A percentile compares a stretch with the other conserved stretches of the same genome.
Evolutionary conservation across 345 rosid species (phyloP).

Genomic region (Brassica napus): DNA sequence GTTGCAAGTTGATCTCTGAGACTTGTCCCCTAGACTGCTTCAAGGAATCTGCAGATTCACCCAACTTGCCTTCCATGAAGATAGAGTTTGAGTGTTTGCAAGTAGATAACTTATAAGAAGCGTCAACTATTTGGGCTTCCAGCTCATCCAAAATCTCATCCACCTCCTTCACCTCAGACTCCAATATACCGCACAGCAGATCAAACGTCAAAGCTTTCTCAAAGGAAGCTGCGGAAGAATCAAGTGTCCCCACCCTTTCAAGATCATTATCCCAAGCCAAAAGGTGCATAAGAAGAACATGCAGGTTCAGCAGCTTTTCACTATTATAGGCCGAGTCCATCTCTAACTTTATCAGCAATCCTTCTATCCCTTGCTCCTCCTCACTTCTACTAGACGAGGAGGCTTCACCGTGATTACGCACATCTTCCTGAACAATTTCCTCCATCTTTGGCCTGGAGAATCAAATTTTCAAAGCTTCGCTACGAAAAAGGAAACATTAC

Average conservation of each 20-base stretch:
- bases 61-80: conserved; percentile 58
- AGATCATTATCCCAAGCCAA: conserved; percentile 66
- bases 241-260: conserved; percentile 46
- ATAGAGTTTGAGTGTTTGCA: conserved; percentile 47
- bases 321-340: conserved; percentile 53
- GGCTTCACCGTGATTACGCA: conserved; percentile 10
- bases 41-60: conserved; percentile 58
- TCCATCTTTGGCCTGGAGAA: conserved; percentile 16
- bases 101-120: conserved; percentile 59
- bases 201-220: conserved; percentile 76
- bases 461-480: neutral
- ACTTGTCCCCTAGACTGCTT: conserved; percentile 60
- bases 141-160: conserved; percentile 60
- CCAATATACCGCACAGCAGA: conserved; percentile 70
- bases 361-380: conserved; percentile 44
- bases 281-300: conserved; percentile 72
- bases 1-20: conserved; percentile 63
- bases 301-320: conserved; percentile 69
- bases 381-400: conserved; percentile 32
- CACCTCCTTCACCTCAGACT: conserved; percentile 77
- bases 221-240: conserved; percentile 25
- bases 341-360: conserved; percentile 48
- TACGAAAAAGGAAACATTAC: neutral
- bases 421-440: conserved; percentile 13
- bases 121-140: conserved; percentile 63